Conservation (phyloP, 1,284 basidiomycete species). For the Phylloboletellus chloephorus region DNA sequence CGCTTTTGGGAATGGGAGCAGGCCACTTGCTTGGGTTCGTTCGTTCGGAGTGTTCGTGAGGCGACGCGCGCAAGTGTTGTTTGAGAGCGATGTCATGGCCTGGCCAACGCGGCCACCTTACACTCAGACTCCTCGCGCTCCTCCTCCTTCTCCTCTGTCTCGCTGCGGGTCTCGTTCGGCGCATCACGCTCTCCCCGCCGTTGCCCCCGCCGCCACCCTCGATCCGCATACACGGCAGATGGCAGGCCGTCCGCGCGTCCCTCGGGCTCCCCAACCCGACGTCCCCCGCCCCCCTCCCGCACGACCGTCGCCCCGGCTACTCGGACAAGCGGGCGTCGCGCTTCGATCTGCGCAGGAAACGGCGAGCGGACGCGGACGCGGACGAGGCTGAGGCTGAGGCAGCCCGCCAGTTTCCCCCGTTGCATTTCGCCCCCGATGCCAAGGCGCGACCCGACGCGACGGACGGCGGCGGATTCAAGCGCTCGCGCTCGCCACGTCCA, state of each 20-base stretch:
- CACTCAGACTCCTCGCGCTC: slow-evolving; percentile 14
- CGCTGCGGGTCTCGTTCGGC: slow-evolving; percentile 12
- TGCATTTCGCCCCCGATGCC: slow-evolving; percentile 18
- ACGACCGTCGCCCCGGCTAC: slow-evolving; percentile 3
- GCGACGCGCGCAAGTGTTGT: no score
- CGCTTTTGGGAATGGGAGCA: no score
- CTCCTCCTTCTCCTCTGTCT: slow-evolving; percentile 23
- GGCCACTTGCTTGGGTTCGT: no score
- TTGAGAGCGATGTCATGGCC: slow-evolving; percentile 22
- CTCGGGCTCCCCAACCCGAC: no score
- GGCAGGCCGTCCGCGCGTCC: slow-evolving; percentile 28
- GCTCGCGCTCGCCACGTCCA: slow-evolving; percentile 10
- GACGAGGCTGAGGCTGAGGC: no score
- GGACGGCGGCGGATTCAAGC: slow-evolving; percentile 5
- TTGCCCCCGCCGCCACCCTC: not conserved
- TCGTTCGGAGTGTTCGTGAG: no score
- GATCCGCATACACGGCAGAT: slow-evolving; percentile 26
- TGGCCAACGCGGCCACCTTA: slow-evolving; percentile 11
- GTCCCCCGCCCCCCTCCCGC: slow-evolving; percentile 19
- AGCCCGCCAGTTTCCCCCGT: slow-evolving; percentile 6
- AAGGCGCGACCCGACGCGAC: not conserved
- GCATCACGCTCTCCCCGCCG: not conserved
- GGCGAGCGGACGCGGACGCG: slow-evolving; percentile 8
- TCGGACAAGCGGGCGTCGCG: slow-evolving; percentile 15
- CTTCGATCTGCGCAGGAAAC: slow-evolving; percentile 24